Base-by-base conservation (phyloP, 306 rosid species). In the Carpinus viminea region DNA sequence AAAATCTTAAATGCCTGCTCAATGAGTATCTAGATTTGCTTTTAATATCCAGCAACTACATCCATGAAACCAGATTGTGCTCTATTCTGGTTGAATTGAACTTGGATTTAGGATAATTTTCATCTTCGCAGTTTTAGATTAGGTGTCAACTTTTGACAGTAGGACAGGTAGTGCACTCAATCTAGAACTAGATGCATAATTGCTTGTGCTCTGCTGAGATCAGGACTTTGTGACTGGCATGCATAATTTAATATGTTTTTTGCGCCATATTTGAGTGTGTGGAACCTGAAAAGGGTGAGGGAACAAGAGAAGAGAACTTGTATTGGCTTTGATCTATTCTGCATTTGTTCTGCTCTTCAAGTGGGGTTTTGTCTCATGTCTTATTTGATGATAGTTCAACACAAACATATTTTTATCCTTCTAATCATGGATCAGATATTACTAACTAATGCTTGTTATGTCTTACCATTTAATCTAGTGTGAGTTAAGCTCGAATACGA, bases 71-170 rank as follows among this genome's bases (percentile, higher is more conserved):
- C 57, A 51, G 20, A 11, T 12, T 61, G 28, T 38, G 65, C 48
- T 74, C 20, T 70, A 5, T 70, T 65, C 55, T 84, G 74, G 62
- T 68, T 74, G 69, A 59, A 74, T 54, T 55, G 17, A 59, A 21
- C 15, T 51, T 50, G 46, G 24, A 31, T 66, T 71, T 64, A 34
- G 26, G 76, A 66, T 55, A 2, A 18, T 8, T 78, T 65, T 76
- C 53, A 52, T 64, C 28, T 6, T 68, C 43, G 75, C 59, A 54
- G 12, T 66, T 16, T 53, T 26, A 13, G 26, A 17, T 46, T 62
- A 28, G 61, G 52, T 65, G 41, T 38, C 2, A 55, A 17, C 36
- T 16, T 43, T 69, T 12, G 36, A 36, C 15, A 56, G 80, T 38
- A 43, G 48, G 75, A 77, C 34, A 2, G n/a, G 17, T 52, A 66